Conservation (phyloP, 495 filamentous ascomycete genomes). For the Penicillium simplicissimum region DNA sequence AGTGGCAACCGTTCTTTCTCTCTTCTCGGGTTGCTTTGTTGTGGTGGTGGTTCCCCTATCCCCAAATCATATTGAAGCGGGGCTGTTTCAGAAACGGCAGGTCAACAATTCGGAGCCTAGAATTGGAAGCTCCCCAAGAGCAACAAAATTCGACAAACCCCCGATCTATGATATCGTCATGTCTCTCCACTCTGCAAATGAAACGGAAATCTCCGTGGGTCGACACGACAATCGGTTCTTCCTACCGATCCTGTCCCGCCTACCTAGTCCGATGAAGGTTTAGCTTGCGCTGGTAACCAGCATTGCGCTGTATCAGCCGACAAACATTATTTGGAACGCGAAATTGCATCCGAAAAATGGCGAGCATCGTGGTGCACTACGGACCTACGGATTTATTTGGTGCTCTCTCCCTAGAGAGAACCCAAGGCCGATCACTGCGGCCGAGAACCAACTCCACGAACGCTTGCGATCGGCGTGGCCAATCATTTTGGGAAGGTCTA, state of each 20-base stretch:
- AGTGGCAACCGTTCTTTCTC: neutral
- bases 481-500: conserved; percentile 21
- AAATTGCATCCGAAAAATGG: neutral
- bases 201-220: conserved; percentile 21
- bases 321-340: conserved; percentile 3
- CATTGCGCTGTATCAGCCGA: neutral
- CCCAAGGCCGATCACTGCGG: conserved; percentile 9
- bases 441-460: conserved; percentile 12
- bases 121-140: neutral
- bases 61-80: neutral
- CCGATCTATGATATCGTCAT: conserved; percentile 22
- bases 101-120: neutral
- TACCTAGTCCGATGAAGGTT: conserved; percentile 2
- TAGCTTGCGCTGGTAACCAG: conserved; percentile 5
- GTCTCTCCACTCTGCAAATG: conserved; percentile 21
- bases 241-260: conserved; percentile 18
- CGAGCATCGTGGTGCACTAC: conserved; percentile 6
- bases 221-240: conserved; percentile 15
- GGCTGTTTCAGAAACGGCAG: neutral
- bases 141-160: conserved; percentile 1
- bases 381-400: no score
- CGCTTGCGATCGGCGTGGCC: conserved; percentile 19
- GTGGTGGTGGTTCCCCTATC: neutral
- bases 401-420: neutral
- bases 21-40: neutral